Percentiles rank a stretch among this genome's conserved stretches.
Evolutionary conservation across 225 moss, liverwort and hornwort genomes (phyloP).

Genomic region (Sphagnum tenellum): DNA sequence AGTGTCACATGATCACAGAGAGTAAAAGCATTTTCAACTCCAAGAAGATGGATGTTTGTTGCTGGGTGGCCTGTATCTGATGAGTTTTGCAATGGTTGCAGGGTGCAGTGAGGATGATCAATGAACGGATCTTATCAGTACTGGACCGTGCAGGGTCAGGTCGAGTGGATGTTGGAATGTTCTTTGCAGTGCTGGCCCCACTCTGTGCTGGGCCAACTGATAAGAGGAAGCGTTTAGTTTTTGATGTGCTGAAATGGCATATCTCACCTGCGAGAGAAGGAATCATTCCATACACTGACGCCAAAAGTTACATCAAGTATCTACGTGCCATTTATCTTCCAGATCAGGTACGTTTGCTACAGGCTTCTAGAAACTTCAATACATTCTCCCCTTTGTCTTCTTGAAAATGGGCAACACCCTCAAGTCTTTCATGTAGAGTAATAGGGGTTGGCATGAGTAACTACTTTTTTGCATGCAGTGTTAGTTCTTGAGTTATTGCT

Average conservation of each 20-base stretch:
- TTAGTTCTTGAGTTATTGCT: too few relatives aligned
- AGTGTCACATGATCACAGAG: too few relatives aligned
- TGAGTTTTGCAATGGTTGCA: constrained; percentile 9
- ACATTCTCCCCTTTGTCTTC: not conserved
- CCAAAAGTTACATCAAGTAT: constrained; percentile 66
- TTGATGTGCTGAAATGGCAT: constrained; percentile 71
- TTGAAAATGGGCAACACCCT: not conserved
- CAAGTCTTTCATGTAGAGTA: too few relatives aligned
- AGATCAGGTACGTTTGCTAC: constrained; percentile 27
- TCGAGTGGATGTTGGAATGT: constrained; percentile 82
- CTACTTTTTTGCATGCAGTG: too few relatives aligned
- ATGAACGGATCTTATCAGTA: constrained; percentile 68
- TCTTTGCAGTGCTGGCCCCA: constrained; percentile 82
- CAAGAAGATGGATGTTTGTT: too few relatives aligned
- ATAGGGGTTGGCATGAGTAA: too few relatives aligned
- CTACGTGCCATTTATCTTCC: constrained; percentile 86
- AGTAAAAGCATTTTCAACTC: too few relatives aligned
- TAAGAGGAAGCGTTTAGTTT: constrained; percentile 75
- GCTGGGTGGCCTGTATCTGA: too few relatives aligned
- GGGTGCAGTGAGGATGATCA: constrained; percentile 80
- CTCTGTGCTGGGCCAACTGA: constrained; percentile 67
- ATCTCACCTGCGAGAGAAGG: constrained; percentile 58
- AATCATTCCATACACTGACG: constrained; percentile 69
- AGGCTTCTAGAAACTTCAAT: not conserved
- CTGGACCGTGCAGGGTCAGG: constrained; percentile 62